Evolutionary conservation across 2,329 filamentous ascomycete genomes (phyloP), one percentile per base, ranked within the genome.

Genomic region (Aspergillus ustus): DNA sequence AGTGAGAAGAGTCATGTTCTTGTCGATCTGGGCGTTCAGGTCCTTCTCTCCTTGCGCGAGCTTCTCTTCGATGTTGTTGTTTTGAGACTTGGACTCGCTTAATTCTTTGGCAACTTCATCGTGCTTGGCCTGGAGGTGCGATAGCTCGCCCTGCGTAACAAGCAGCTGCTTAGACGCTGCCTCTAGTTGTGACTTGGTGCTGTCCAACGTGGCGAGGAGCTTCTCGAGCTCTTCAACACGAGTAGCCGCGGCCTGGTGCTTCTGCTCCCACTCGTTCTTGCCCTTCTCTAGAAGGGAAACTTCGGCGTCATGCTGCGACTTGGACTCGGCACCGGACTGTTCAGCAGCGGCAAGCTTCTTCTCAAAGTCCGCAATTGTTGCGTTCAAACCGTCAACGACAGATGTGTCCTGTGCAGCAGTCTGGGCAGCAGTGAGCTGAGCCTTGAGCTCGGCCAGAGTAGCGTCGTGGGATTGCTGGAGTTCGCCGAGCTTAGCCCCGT

Each of bases 161-260:
- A 71, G 66, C 9, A 77, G 70, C 55, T 79, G 71, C 73, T 87
- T 87, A 79, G 87, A 86, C 44, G 89, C 83, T 15, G 81, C 81
- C 78, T 89, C 89, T 57, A 90, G 79, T 52, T 91, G 85, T 73
- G 87, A 87, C 79, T 88, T 87, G 63, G 84, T 80, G 62, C 81
- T 85, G 84, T 96, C 95, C 65, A 92, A 91, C 66, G 93, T 89
- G 29, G 90, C 90, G 63, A 96, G 81, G 37, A 92, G 91, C 69
- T 90, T 84, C 60, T 93, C 92, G 74, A 97, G 95, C 31, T 93
- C 91, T 59, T 96, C 91, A 52, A 96, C 82, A 61, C 89, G 87
- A 69, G 76, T 62, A 71, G 69, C 59, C 64, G 77, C 57, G n/a
- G 69, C 67, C 58, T 74, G 65, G 59, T 71, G 70, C 37, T 75